phyloP scores from a whole-genome alignment of 345 rosid genomes.

The Capsella bursapastoris region DNA sequence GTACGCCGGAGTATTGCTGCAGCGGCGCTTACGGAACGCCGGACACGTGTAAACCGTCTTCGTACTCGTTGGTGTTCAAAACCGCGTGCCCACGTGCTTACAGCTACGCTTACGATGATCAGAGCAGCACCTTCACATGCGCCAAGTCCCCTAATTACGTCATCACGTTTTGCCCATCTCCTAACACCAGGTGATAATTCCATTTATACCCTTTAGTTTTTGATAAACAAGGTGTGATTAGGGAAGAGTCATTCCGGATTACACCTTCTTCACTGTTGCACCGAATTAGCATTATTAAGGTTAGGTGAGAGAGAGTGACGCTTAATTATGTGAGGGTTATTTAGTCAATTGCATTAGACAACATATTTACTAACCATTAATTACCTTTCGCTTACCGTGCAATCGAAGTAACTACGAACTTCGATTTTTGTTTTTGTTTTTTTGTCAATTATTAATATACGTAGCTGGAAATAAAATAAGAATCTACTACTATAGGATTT shows the following conservation, averaged over 20 bases:
- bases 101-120: constrained; percentile 98
- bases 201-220: background rate
- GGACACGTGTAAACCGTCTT: constrained; percentile 76
- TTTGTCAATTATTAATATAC: no score
- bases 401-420: constrained; percentile 19
- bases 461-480: background rate
- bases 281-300: constrained; percentile 25
- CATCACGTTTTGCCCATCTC: constrained; percentile 89
- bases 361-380: constrained; percentile 23
- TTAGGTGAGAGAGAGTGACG: background rate
- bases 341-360: constrained; percentile 1
- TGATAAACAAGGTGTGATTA: no score
- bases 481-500: background rate
- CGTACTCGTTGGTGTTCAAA: constrained; percentile 78
- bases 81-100: constrained; percentile 86
- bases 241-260: background rate
- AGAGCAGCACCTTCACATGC: constrained; percentile 94
- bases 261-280: background rate
- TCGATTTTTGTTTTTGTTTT: background rate
- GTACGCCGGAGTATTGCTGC: constrained; percentile 81
- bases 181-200: constrained; percentile 65
- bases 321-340: background rate
- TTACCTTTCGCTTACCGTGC: constrained; percentile 28
- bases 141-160: constrained; percentile 66
- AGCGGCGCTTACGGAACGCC: constrained; percentile 74